Conservation (phyloP, 129 eudicot genomes). For the Flaveria robusta region DNA sequence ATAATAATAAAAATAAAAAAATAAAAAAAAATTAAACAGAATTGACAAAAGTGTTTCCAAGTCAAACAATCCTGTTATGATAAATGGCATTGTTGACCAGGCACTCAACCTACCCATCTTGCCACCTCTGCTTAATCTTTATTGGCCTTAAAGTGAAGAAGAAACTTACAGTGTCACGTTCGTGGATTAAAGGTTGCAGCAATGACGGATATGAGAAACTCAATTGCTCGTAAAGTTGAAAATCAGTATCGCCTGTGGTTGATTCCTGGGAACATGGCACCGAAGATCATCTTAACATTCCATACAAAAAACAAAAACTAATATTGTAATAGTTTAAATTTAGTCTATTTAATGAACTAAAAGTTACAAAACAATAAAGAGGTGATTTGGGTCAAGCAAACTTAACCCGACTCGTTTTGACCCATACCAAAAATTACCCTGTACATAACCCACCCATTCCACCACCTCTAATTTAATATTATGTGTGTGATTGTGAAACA, state of each 20-base stretch:
- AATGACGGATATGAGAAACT: constrained; percentile 85
- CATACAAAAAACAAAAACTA: neutral
- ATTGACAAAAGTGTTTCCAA: neutral
- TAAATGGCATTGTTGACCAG: neutral
- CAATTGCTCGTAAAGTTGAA: constrained; percentile 79
- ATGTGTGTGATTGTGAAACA: constrained; percentile 11
- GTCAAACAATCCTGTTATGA: neutral
- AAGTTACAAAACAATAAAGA: neutral
- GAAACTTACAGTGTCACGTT: constrained; percentile 88
- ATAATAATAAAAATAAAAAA: too few relatives aligned
- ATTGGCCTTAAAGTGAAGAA: constrained; percentile 1
- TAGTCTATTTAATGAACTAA: neutral
- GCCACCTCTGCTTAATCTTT: neutral
- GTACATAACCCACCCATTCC: neutral
- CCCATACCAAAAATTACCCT: neutral
- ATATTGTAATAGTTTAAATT: neutral
- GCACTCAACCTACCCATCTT: neutral
- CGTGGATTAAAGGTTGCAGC: constrained; percentile 79
- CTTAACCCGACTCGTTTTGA: neutral
- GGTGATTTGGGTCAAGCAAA: neutral
- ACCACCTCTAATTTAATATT: neutral
- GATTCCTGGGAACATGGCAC: constrained; percentile 55
- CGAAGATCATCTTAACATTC: constrained; percentile 14
- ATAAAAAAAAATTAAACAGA: neutral
- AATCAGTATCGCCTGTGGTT: constrained; percentile 48